phyloP scores from a whole-genome alignment of 805 yeast genomes.

The Wickerhamomyces bovis region DNA sequence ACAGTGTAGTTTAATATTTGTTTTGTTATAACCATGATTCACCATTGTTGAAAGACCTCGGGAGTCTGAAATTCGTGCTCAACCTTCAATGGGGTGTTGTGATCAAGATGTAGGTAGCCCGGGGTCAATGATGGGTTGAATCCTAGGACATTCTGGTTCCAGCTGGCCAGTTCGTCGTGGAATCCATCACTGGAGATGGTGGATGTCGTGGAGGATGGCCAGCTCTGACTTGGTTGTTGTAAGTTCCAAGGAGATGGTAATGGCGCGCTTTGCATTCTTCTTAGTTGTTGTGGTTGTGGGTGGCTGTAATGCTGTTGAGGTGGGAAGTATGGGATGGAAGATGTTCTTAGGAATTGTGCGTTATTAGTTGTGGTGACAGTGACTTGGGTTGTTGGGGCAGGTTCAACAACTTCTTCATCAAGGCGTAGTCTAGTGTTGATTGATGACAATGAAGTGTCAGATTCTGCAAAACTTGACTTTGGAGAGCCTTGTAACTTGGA shows the following conservation, averaged over 20 bases:
- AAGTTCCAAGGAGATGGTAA: slow-evolving; percentile 1
- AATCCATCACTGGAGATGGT: slow-evolving; percentile 9
- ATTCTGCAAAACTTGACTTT: not conserved
- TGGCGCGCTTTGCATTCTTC: slow-evolving; percentile 6
- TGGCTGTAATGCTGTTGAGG: not conserved
- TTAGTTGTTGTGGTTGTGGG: slow-evolving; percentile 1
- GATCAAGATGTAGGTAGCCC: slow-evolving; percentile 15
- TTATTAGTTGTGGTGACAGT: not conserved
- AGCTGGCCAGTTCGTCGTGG: slow-evolving; percentile 18
- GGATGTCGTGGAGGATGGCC: slow-evolving; percentile 1
- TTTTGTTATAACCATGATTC: slow-evolving; percentile 1
- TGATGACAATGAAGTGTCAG: not conserved
- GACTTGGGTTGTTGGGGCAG: not conserved
- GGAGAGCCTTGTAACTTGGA: not conserved
- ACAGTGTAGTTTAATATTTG: not conserved
- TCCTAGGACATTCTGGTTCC: slow-evolving; percentile 8
- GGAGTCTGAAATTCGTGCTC: slow-evolving; percentile 4
- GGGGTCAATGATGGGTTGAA: slow-evolving; percentile 9
- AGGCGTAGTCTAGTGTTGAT: not conserved
- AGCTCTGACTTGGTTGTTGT: not conserved
- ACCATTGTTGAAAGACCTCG: slow-evolving; percentile 16
- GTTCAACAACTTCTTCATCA: not conserved
- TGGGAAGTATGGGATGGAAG: not conserved
- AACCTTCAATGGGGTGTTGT: slow-evolving; percentile 6
- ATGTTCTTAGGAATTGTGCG: not conserved